These are phyloP conservation scores for Fusarium euwallaceae DNA, from an alignment of 2,329 filamentous ascomycete species.

Conservation along the genomic window DNA sequence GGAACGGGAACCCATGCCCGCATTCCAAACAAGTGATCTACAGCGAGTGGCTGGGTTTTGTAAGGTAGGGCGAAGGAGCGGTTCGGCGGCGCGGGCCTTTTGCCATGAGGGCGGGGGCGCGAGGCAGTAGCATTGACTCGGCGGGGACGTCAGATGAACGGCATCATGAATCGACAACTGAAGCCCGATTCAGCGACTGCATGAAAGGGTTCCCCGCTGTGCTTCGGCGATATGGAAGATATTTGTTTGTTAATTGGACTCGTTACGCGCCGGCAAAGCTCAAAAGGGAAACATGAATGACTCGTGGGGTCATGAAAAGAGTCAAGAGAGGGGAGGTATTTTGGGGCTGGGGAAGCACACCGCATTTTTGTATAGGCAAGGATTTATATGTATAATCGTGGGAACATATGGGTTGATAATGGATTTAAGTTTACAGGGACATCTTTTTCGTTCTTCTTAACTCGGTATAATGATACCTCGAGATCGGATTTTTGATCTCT, in stretches of 20 bases:
- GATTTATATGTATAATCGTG: not conserved
- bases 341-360: slow-evolving; percentile 10
- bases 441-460: not conserved
- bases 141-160: slow-evolving; percentile 7
- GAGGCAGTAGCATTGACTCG: slow-evolving; percentile 11
- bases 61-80: slow-evolving; percentile 1
- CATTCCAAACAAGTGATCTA: slow-evolving; percentile 26
- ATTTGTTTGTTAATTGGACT: slow-evolving; percentile 3
- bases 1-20: not conserved
- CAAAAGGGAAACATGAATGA: slow-evolving; percentile 15
- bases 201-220: slow-evolving; percentile 14
- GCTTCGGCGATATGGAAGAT: not conserved
- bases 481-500: not conserved
- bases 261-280: not conserved
- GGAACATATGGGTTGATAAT: not conserved
- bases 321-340: slow-evolving; percentile 1
- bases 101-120: not conserved
- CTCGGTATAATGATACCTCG: not conserved
- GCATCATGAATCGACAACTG: not conserved
- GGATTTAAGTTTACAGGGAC: not conserved
- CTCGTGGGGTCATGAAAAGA: slow-evolving; percentile 9
- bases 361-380: slow-evolving; percentile 21
- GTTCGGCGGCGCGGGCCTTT: slow-evolving; percentile 36
- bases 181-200: not conserved
- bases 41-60: slow-evolving; percentile 9